These are phyloP conservation scores for Trypanosoma brucei DNA, from an alignment of 208 protist species.

Conservation along the genomic window DNA sequence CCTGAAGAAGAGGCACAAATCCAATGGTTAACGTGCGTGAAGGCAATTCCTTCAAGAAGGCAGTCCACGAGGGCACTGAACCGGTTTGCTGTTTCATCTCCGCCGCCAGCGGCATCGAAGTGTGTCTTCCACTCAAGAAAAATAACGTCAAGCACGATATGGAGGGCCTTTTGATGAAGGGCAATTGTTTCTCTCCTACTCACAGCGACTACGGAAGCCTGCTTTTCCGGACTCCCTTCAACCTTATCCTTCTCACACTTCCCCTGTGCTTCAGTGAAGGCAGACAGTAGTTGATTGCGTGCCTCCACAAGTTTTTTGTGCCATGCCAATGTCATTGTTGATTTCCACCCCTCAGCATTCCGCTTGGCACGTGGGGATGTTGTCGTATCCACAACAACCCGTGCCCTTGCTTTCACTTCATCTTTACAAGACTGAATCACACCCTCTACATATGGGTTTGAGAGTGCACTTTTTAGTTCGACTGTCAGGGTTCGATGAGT, in stretches of 20 bases:
- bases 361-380: not conserved
- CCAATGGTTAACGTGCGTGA: conserved; percentile 11
- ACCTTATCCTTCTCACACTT: not conserved
- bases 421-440: conserved; percentile 9
- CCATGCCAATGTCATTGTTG: not conserved
- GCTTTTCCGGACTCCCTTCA: not conserved
- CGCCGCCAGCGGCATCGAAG: not conserved
- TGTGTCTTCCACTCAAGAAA: conserved; percentile 11
- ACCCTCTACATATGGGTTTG: conserved; percentile 18
- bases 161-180: not conserved
- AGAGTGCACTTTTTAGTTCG: conserved; percentile 27
- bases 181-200: not conserved
- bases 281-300: conserved; percentile 7
- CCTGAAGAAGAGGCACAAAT: not conserved
- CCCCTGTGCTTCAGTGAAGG: conserved; percentile 6
- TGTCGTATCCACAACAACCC: not conserved
- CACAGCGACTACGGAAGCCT: not conserved
- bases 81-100: not conserved
- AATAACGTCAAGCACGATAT: conserved; percentile 13
- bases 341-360: not conserved
- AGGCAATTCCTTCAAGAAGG: conserved; percentile 17
- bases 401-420: conserved; percentile 9
- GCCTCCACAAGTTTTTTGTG: conserved; percentile 7
- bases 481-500: conserved; percentile 41
- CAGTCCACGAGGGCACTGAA: conserved; percentile 11